Percentiles rank a stretch among this genome's conserved stretches.
phyloP scores from a whole-genome alignment of 495 filamentous ascomycete species.

The Neurospora pannonica region DNA sequence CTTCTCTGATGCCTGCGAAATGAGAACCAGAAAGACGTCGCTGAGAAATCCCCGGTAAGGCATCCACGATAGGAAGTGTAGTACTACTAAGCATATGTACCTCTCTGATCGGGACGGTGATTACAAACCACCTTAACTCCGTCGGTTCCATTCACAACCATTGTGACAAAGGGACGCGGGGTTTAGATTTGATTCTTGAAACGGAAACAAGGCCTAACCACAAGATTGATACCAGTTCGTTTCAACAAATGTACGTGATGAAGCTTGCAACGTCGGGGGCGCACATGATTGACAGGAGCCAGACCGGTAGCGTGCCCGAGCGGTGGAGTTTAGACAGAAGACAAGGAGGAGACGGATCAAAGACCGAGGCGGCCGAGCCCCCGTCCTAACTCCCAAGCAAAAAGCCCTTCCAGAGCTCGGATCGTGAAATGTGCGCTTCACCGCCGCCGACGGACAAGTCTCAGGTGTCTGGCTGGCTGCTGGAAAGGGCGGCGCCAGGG shows the following conservation, averaged over 20 bases:
- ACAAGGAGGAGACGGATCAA: background rate
- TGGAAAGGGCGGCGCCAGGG: slow-evolving; percentile 9
- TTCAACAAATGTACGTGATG: background rate
- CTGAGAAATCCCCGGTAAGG: background rate
- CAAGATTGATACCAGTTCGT: background rate
- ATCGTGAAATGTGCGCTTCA: slow-evolving; percentile 2
- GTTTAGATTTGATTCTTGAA: background rate
- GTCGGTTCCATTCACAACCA: background rate
- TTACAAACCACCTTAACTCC: background rate
- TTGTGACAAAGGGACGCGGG: background rate
- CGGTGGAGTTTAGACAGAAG: background rate
- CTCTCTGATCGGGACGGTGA: background rate
- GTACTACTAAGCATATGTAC: background rate
- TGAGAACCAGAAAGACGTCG: background rate
- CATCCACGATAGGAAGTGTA: background rate
- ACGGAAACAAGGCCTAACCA: background rate
- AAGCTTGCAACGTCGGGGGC: background rate
- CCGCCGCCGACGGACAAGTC: slow-evolving; percentile 7
- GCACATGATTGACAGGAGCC: background rate
- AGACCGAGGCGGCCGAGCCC: background rate
- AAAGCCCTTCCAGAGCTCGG: background rate
- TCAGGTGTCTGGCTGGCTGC: slow-evolving; percentile 2
- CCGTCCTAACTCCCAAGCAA: background rate
- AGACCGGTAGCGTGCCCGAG: background rate
- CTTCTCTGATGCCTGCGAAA: background rate